A percentile compares a stretch with the other conserved stretches of the same genome.
Evolutionary conservation across 352 stramenopile species (phyloP).

Genomic region (Phytopythium vexans): DNA sequence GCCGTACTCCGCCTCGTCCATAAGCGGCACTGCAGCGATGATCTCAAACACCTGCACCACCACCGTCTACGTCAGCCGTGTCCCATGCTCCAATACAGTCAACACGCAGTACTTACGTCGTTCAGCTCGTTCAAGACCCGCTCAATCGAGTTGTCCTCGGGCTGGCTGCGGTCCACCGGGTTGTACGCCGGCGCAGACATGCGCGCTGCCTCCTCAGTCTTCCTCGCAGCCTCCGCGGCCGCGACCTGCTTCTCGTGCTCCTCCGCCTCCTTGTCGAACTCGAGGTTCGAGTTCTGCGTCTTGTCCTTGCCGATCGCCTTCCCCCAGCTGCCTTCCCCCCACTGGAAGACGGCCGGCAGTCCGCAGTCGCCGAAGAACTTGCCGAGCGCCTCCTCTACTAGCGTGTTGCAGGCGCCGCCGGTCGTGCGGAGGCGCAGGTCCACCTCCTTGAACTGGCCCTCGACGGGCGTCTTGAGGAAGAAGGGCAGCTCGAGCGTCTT

Average conservation of each 20-base stretch:
- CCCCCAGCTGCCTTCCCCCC: conserved; percentile 72
- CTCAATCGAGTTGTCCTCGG: conserved; percentile 60
- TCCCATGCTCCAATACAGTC: conserved; percentile 12
- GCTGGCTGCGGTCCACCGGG: conserved; percentile 33
- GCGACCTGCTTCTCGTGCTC: conserved; percentile 36
- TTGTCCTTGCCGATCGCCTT: conserved; percentile 55
- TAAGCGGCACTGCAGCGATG: conserved; percentile 62
- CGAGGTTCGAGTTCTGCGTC: conserved; percentile 63
- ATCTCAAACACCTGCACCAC: conserved; percentile 43
- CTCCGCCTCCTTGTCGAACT: conserved; percentile 56
- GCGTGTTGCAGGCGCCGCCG: conserved; percentile 70
- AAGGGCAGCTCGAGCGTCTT: conserved; percentile 71
- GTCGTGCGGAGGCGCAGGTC: conserved; percentile 62
- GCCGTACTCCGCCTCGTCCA: conserved; percentile 66
- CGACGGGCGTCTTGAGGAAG: conserved; percentile 63
- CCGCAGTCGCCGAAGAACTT: conserved; percentile 70
- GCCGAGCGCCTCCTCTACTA: conserved; percentile 71
- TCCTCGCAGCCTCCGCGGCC: conserved; percentile 28
- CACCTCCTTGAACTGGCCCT: conserved; percentile 70
- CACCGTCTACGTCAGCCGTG: conserved; percentile 40
- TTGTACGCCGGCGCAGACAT: conserved; percentile 50
- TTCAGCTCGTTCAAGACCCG: conserved; percentile 52
- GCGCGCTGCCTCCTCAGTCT: conserved; percentile 30
- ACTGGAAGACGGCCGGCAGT: conserved; percentile 58
- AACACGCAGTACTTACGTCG: conserved; percentile 23